These are phyloP conservation scores for Corchorus capsularis DNA, from an alignment of 345 rosid genomes.

Conservation along the genomic window DNA sequence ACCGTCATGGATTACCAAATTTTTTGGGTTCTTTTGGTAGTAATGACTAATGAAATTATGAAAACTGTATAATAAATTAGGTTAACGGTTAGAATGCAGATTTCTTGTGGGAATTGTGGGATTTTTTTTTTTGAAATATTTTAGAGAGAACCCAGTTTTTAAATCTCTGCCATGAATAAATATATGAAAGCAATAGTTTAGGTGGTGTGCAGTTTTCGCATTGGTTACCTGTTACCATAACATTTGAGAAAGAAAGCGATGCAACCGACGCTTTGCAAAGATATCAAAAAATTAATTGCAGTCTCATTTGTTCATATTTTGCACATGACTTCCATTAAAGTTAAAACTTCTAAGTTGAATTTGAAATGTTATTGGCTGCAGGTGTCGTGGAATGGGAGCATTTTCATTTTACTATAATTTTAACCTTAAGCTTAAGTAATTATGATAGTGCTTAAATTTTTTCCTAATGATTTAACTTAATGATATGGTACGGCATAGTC, in stretches of 20 bases:
- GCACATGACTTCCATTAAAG: not conserved
- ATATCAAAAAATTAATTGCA: not conserved
- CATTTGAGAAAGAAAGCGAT: not conserved
- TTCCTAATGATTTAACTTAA: not conserved
- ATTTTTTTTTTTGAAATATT: not conserved
- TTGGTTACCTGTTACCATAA: constrained; percentile 4
- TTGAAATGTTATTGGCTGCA: constrained; percentile 3
- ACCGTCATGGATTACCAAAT: not conserved
- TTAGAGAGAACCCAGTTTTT: not conserved
- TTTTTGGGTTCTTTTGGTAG: not conserved
- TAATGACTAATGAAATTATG: not conserved
- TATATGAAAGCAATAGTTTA: not conserved
- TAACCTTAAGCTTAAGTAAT: constrained; percentile 7
- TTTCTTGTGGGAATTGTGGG: not conserved
- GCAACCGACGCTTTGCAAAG: not conserved
- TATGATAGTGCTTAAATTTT: not conserved
- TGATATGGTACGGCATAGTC: not conserved
- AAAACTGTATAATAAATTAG: not conserved
- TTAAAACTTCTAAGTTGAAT: not conserved
- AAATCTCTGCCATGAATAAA: not conserved
- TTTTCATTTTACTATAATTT: not conserved
- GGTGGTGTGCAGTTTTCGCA: not conserved
- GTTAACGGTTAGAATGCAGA: not conserved
- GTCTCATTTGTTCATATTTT: not conserved
- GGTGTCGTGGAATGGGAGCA: not conserved